Evolutionary conservation across 2,329 filamentous ascomycete genomes (phyloP), one percentile per base, ranked within the genome.

Genomic region (Venturia nashicola): DNA sequence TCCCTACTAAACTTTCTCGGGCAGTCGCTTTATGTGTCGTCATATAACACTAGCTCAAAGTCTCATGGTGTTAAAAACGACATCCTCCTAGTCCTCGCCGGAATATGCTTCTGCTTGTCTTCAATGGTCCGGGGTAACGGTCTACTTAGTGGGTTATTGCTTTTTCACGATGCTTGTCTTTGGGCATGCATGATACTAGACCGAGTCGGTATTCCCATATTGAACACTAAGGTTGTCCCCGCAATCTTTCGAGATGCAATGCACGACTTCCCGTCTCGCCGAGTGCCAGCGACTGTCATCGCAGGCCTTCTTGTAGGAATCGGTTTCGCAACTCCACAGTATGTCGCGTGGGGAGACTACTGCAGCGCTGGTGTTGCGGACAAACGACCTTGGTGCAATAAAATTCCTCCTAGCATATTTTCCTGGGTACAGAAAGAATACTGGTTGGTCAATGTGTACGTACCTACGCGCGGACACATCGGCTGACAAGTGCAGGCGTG

Each of bases 381-480:
- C 40, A 43, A 59, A 5, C 71, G 89, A 64, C 83, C 85, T 4
- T 99, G 94, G 94, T 99, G 94, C 73, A 72, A 75, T 23, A 80
- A 78, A 20, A 73, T 76, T n/a, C 67, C 92, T 14, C 94, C 94
- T 4, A 96, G 91, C 72, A 92, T 99, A 66, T 97, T 96, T 75
- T 82, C 85, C 0, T 97, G 89, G 79, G 93, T 97, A 2, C 94
- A 99, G 72, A 80, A 81, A 57, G 80, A 89, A 70, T 97, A 99
- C 75, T 99, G 94, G 92, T 96, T 81, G 74, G 85, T 75, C 36
- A 20, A 44, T 34, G 46, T 18, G 61, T 32, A 57, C 51, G 51
- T 36, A 54, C 11, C 20, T 40, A 61, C 40, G 42, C 11, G 44
- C 61, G 69, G 55, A 59, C 7, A 6, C n/a, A 42, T n/a, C 20